A percentile compares a stretch with the other conserved stretches of the same genome.
Evolutionary conservation across 2,329 filamentous ascomycete genomes (phyloP).

Genomic region (Periconia sp.): DNA sequence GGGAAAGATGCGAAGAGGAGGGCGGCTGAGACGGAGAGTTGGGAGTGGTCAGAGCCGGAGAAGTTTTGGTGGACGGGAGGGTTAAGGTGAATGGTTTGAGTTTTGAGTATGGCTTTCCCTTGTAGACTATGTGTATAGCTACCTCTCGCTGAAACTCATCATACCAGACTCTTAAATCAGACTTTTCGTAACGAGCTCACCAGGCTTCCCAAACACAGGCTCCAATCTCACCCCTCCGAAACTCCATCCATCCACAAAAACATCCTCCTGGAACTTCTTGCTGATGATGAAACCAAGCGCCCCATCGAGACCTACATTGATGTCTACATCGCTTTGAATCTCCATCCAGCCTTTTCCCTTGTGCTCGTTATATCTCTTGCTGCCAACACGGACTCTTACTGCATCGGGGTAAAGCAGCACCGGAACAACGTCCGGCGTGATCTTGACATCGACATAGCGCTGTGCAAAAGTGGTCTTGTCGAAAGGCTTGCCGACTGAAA

Average conservation of each 20-base stretch:
- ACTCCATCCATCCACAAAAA: constrained; percentile 39
- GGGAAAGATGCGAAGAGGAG: constrained; percentile 35
- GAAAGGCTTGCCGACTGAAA: constrained; percentile 42
- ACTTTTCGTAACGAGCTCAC: constrained; percentile 1
- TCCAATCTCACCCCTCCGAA: constrained; percentile 43
- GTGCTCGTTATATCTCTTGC: constrained; percentile 26
- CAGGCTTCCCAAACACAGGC: constrained; percentile 31
- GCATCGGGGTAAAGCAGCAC: constrained; percentile 43
- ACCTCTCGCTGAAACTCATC: no score
- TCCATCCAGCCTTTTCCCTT: constrained; percentile 41
- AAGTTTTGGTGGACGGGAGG: constrained; percentile 20
- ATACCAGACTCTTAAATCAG: neutral
- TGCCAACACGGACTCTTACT: constrained; percentile 38
- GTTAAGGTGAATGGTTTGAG: no score
- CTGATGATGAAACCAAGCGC: constrained; percentile 41
- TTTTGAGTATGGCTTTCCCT: no score
- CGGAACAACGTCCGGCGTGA: constrained; percentile 41
- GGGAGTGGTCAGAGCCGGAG: constrained; percentile 38
- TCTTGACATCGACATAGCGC: constrained; percentile 41
- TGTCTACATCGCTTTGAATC: constrained; percentile 40
- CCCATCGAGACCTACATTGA: constrained; percentile 41
- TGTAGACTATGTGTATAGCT: no score
- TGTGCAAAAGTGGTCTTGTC: constrained; percentile 32
- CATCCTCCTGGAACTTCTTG: constrained; percentile 35
- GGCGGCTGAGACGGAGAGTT: constrained; percentile 37